Evolutionary conservation across 768 basidiomycete species (phyloP).

Genomic region (Arthromyces matolae): DNA sequence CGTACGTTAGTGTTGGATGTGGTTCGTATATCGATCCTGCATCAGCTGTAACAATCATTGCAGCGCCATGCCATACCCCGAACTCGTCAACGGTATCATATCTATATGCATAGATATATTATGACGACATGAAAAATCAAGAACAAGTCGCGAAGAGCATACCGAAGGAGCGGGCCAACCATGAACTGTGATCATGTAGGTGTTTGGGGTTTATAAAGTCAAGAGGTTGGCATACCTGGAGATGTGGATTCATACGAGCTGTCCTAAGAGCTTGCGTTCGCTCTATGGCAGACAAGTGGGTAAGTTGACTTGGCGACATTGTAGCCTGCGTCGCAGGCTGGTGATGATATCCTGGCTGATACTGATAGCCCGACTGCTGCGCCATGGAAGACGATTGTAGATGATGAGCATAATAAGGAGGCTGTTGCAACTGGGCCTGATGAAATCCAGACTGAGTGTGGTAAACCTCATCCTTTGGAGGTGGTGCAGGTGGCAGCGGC

Average conservation of each 20-base stretch:
- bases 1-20: conserved; percentile 61
- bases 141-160: conserved; percentile 12
- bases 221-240: conserved; percentile 45
- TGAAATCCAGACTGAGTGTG: conserved; percentile 14
- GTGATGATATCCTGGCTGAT: conserved; percentile 17
- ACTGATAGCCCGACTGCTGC: conserved; percentile 10
- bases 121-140: not conserved
- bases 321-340: conserved; percentile 25
- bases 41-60: conserved; percentile 84
- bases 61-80: conserved; percentile 84
- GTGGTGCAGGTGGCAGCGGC: conserved; percentile 43
- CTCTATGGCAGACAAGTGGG: conserved; percentile 57
- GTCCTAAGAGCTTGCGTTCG: conserved; percentile 55
- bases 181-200: conserved; percentile 50
- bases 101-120: conserved; percentile 28
- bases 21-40: conserved; percentile 76
- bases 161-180: conserved; percentile 82
- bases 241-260: conserved; percentile 73
- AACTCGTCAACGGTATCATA: conserved; percentile 84
- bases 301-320: conserved; percentile 37
- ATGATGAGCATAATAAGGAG: not conserved
- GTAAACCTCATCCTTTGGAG: conserved; percentile 44
- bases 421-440: conserved; percentile 2
- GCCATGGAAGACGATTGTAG: conserved; percentile 14
- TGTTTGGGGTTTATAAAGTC: conserved; percentile 2